Conservation (phyloP, 208 protist species). For the Kentomonas sorsogonicus region DNA sequence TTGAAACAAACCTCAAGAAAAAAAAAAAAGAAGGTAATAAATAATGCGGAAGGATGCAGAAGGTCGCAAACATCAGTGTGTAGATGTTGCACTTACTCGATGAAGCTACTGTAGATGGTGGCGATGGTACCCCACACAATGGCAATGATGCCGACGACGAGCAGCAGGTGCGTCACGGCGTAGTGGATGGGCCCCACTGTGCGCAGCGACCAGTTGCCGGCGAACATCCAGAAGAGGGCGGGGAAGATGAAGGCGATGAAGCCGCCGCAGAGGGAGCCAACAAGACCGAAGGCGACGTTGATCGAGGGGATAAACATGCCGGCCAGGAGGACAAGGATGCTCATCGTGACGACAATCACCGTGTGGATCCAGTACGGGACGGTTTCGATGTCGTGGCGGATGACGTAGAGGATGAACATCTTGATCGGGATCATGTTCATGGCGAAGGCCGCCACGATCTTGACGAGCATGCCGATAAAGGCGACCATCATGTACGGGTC, state of each 20-base stretch:
- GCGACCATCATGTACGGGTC: slow-evolving; percentile 43
- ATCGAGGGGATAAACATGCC: slow-evolving; percentile 53
- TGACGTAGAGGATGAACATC: slow-evolving; percentile 15
- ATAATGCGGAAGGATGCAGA: background rate
- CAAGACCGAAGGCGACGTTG: slow-evolving; percentile 45
- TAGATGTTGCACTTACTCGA: slow-evolving; percentile 38
- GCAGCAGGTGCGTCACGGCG: slow-evolving; percentile 32
- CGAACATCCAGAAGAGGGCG: slow-evolving; percentile 45
- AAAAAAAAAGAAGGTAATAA: slow-evolving; percentile 2
- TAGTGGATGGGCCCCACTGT: slow-evolving; percentile 39
- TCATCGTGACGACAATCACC: slow-evolving; percentile 10
- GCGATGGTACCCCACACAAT: slow-evolving; percentile 51
- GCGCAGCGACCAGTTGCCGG: slow-evolving; percentile 28
- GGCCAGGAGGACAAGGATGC: slow-evolving; percentile 18
- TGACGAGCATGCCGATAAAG: slow-evolving; percentile 21
- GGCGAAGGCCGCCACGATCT: slow-evolving; percentile 21
- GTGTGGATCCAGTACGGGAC: slow-evolving; percentile 13
- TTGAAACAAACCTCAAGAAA: background rate
- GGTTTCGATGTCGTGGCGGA: slow-evolving; percentile 11
- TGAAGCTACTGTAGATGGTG: slow-evolving; percentile 32
- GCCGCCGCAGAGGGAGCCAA: slow-evolving; percentile 47
- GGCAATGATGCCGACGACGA: slow-evolving; percentile 45
- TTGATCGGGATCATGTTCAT: slow-evolving; percentile 19
- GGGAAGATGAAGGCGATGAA: slow-evolving; percentile 64
- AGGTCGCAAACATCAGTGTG: slow-evolving; percentile 1